phyloP scores from a whole-genome alignment of 768 basidiomycete genomes.

The Plicaturopsis crispa region DNA sequence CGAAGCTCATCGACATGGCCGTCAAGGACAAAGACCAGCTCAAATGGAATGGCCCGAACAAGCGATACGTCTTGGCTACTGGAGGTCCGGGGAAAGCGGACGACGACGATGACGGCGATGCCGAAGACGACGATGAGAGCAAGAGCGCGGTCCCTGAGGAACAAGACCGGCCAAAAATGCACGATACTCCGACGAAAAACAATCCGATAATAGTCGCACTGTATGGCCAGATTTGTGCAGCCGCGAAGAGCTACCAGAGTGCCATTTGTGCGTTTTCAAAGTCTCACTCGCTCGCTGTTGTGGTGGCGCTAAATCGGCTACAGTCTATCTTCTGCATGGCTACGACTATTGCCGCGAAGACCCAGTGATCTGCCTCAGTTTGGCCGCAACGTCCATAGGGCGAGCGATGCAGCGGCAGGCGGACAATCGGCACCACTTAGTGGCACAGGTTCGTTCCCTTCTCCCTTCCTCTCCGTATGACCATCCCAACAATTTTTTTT shows the following conservation, averaged over 20 bases:
- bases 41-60: constrained; percentile 53
- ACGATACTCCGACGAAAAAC: constrained; percentile 52
- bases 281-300: neutral
- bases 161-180: constrained; percentile 10
- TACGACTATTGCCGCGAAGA: constrained; percentile 81
- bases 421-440: constrained; percentile 88
- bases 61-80: constrained; percentile 52
- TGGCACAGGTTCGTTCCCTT: constrained; percentile 55
- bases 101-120: constrained; percentile 29
- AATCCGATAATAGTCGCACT: constrained; percentile 65
- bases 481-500: neutral
- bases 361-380: constrained; percentile 75
- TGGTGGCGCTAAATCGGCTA: neutral
- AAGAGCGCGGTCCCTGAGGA: constrained; percentile 13
- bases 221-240: constrained; percentile 81
- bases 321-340: constrained; percentile 86
- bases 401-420: constrained; percentile 90
- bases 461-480: neutral
- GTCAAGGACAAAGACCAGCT: constrained; percentile 53
- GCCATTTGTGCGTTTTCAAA: constrained; percentile 70
- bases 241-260: constrained; percentile 82
- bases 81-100: constrained; percentile 30
- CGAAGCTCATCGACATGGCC: constrained; percentile 60
- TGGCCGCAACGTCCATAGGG: constrained; percentile 82
- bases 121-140: constrained; percentile 33